phyloP scores from a whole-genome alignment of 352 stramenopile genomes.

The Phytophthora foliorum region DNA sequence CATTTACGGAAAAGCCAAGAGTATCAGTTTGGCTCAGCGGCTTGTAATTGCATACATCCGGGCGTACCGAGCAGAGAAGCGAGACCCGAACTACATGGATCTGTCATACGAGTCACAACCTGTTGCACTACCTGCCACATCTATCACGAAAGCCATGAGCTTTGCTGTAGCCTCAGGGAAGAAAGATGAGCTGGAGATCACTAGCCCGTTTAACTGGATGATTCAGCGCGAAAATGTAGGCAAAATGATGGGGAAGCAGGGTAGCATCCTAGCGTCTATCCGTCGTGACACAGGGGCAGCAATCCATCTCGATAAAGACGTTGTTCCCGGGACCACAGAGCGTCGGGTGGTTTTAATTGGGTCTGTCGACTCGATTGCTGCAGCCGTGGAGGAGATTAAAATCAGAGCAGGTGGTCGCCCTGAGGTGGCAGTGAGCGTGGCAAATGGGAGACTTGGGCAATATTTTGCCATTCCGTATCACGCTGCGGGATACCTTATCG shows the following conservation, averaged over 20 bases:
- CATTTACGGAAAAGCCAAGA: conserved; percentile 64
- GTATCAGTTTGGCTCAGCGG: conserved; percentile 70
- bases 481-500: conserved; percentile 62
- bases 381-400: conserved; percentile 51
- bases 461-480: conserved; percentile 76
- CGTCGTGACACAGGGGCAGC: conserved; percentile 48
- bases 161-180: conserved; percentile 34
- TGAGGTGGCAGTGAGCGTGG: conserved; percentile 31
- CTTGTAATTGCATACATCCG: conserved; percentile 70
- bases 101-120: conserved; percentile 36
- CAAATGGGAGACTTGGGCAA: conserved; percentile 50
- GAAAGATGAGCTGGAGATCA: conserved; percentile 32
- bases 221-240: conserved; percentile 57
- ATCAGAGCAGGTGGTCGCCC: conserved; percentile 51
- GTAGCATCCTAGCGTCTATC: conserved; percentile 57
- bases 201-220: conserved; percentile 58
- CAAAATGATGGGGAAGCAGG: conserved; percentile 70
- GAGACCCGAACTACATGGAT: conserved; percentile 64
- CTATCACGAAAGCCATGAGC: conserved; percentile 52
- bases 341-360: conserved; percentile 60
- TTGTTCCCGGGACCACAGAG: conserved; percentile 55
- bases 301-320: conserved; percentile 57
- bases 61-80: conserved; percentile 48
- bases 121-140: conserved; percentile 47
- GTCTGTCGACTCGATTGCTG: conserved; percentile 38